phyloP scores from a whole-genome alignment of 805 yeast species.

The Phaffomyces antillensis region DNA sequence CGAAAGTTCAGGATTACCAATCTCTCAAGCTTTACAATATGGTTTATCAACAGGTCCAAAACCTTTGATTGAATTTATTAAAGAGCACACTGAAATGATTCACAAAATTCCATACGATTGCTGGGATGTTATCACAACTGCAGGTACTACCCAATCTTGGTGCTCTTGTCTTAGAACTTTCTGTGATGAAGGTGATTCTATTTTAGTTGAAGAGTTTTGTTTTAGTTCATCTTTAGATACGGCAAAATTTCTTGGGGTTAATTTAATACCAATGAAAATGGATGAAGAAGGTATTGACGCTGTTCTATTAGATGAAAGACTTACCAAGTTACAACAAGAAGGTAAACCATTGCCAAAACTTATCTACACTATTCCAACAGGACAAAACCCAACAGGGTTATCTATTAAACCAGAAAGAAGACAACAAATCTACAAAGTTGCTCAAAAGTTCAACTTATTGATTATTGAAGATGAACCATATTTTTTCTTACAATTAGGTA shows the following conservation, averaged over 20 bases:
- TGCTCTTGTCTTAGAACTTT: constrained; percentile 76
- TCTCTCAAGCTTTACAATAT: constrained; percentile 80
- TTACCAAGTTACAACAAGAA: constrained; percentile 40
- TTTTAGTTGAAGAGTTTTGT: constrained; percentile 76
- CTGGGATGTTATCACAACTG: constrained; percentile 66
- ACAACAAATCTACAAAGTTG: constrained; percentile 62
- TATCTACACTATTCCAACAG: constrained; percentile 86
- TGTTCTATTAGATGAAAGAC: constrained; percentile 48
- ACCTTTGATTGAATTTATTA: constrained; percentile 58
- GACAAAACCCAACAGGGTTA: constrained; percentile 97
- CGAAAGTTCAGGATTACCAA: constrained; percentile 53
- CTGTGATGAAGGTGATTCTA: constrained; percentile 66
- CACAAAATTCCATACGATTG: constrained; percentile 43
- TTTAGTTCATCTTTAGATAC: constrained; percentile 84
- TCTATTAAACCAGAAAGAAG: constrained; percentile 74
- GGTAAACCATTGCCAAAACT: constrained; percentile 81
- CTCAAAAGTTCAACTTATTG: constrained; percentile 77
- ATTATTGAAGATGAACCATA: constrained; percentile 96
- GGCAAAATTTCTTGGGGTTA: constrained; percentile 63
- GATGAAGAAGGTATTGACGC: constrained; percentile 77
- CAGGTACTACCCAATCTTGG: constrained; percentile 86
- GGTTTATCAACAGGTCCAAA: constrained; percentile 79
- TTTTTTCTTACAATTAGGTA: constrained; percentile 90
- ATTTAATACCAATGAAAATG: constrained; percentile 64
- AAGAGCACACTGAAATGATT: constrained; percentile 60